Base-by-base conservation (phyloP, 2,329 filamentous ascomycete species). In the Pseudogymnoascus sp. region DNA sequence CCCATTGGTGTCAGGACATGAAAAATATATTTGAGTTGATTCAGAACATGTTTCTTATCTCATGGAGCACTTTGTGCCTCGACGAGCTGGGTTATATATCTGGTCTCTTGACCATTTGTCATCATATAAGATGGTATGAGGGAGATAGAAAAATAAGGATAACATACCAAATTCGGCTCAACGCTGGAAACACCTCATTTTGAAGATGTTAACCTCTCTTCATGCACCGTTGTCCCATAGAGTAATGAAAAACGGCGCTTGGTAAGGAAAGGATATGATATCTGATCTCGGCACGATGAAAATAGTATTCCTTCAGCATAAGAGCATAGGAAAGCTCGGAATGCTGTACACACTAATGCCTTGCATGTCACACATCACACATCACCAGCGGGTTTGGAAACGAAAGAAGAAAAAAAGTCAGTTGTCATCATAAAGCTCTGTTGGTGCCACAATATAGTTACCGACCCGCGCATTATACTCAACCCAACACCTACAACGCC, bases 401-500 rank as follows among this genome's bases (percentile, higher is more conserved):
- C 23, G 26, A 18, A 33, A 33, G 26, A 18, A 33, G 19, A 5
- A 30, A 52, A 52, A 48, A 52, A 30, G 45, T 52, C 45, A 52
- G 45, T 52, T 52, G 26, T 52, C 45, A 30, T 52, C 15, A 52
- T 13, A 33, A 52, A 52, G 45, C 45, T 52, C 35, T 57, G 35
- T 57, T 57, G 55, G 55, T 57, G 55, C 35, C 55, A 57, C 35
- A 37, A 57, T 57, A 57, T 18, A 57, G 55, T 35, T 57, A 52
- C 45, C 45, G 45, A 52, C 23, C 45, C 26, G 45, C 26, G 45
- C 45, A 52, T 52, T 57, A 57, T 57, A 35, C 55, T 57, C 30
- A 38, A 37, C 55, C 55, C 12, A 57, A 57, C 55, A 38, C 55
- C 55, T 19, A 35, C 30, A 57, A 57, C 55, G 55, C 55, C 55